Evolutionary conservation across 1,139 yeast genomes (phyloP), one percentile per base, ranked within the genome.

Genomic region (Debaryomyces subglobosus): DNA sequence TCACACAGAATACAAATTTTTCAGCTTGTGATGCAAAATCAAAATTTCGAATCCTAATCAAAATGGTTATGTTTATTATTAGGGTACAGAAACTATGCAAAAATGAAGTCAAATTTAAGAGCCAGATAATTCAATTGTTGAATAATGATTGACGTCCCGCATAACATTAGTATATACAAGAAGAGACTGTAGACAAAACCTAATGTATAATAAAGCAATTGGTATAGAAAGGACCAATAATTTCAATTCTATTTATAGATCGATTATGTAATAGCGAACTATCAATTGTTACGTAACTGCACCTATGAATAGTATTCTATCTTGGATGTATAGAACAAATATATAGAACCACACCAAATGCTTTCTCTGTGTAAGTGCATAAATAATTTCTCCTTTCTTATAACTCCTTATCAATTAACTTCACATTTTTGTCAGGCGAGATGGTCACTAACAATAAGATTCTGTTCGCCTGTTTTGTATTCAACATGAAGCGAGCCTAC

Each of bases 31-130:
- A 30, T 36, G 34, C 48, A 9, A 34, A 35, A 27, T 16, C 30
- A 10, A 45, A 45, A 29, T 35, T 40, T 9, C 27, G 30, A 24
- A 45, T 41, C 9, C 33, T 45, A 13, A 24, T 45, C 10, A 24
- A 39, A 4, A 23, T 36, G 33, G 43, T 45, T 10, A 24, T 35
- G 20, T 45, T 40, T 24, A 20, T 29, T 5, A 29, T 24, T 13
- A 36, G 46, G 29, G 15, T 43, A 20, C 46, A 40, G 32, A 40
- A 21, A 5, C 27, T 23, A 16, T 23, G 36, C 36, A 40, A 40
- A 21, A 32, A 32, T 23, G 43, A 29, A 20, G 20, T 30, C 23
- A 29, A 40, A 18, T 40, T 40, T 35, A 40, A 32, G 10, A 30
- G 32, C 30, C 36, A 40, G 12, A 40, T 40, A 25, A 9, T 30